Evolutionary conservation across 2,329 filamentous ascomycete genomes (phyloP), one percentile per base, ranked within the genome.

Genomic region (Sphaceloma murrayae): DNA sequence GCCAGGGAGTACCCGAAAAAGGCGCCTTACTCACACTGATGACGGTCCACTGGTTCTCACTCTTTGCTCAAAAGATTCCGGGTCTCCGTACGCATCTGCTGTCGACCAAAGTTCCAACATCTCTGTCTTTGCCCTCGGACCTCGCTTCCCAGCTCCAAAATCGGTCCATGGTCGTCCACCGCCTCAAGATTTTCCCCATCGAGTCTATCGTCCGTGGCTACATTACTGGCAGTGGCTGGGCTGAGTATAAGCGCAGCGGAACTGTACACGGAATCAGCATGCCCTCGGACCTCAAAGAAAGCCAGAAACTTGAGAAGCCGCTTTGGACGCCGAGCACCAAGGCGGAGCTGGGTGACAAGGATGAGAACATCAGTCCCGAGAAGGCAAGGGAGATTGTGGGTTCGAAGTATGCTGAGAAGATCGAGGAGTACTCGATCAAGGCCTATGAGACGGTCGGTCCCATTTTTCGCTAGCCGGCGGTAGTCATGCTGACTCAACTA

Each of bases 201-300:
- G 84, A 89, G 64, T 82, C 79, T 32, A 89, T 89, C 50, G 84
- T 93, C n/a, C 78, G 86, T 47, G 87, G 87, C 53, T 94, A 94
- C 67, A 78, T 94, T 59, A 87, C 87, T 4, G 87, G 87, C 32
- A 83, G 78, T 34, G 86, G 84, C 0, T 94, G 85, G 82, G 72
- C 72, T 29, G 86, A 94, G 67, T 85, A 91, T 67, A 67, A 76
- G 58, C 71, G 74, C 52, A 70, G 65, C 14, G 82, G 84, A 43
- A 93, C 85, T 1, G 82, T 94, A 11, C 85, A 94, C 63, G 85
- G 85, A 16, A 80, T 88, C 52, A 58, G 71, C 11, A 70, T 86
- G 52, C 75, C 81, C 1, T 63, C 69, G 3, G 85, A 84, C 1
- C 66, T 94, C 51, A 63, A 72, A 57, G 81, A 84, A 61, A 85